Percentiles rank a stretch among this genome's conserved stretches.
phyloP scores from a whole-genome alignment of 2,329 filamentous ascomycete genomes.

The Microcyclospora pomicola region DNA sequence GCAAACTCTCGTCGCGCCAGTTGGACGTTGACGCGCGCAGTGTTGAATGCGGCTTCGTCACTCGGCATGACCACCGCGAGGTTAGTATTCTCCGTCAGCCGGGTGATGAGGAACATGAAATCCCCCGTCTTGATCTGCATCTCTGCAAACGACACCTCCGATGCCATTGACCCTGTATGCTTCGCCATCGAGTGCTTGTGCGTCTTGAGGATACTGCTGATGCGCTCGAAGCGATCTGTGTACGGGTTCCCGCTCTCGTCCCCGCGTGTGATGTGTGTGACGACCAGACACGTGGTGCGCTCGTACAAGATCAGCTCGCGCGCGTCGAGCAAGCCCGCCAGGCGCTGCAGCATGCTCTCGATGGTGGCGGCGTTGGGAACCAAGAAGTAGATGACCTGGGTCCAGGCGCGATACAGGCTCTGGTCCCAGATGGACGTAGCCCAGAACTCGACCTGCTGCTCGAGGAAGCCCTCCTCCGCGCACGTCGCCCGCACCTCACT shows the following conservation, averaged over 20 bases:
- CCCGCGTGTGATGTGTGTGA: conserved; percentile 76
- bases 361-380: conserved; percentile 89
- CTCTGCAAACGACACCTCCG: conserved; percentile 65
- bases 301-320: conserved; percentile 93
- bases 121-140: conserved; percentile 66
- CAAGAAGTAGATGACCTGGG: conserved; percentile 90
- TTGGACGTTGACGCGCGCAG: conserved; percentile 78
- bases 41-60: conserved; percentile 81
- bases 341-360: conserved; percentile 67
- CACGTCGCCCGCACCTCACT: conserved; percentile 64
- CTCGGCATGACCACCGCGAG: conserved; percentile 84
- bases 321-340: conserved; percentile 77
- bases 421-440: conserved; percentile 98
- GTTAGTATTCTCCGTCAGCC: conserved; percentile 96
- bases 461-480: conserved; percentile 43
- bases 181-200: conserved; percentile 74
- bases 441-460: conserved; percentile 58
- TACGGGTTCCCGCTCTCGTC: conserved; percentile 67
- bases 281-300: conserved; percentile 86
- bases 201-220: conserved; percentile 95
- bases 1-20: conserved; percentile 71
- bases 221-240: conserved; percentile 81
- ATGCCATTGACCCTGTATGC: conserved; percentile 67
- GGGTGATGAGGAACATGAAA: conserved; percentile 89
- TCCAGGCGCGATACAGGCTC: conserved; percentile 95